Evolutionary conservation across 176 grass and related monocot species (phyloP).

Genomic region (Carex scoparia): DNA sequence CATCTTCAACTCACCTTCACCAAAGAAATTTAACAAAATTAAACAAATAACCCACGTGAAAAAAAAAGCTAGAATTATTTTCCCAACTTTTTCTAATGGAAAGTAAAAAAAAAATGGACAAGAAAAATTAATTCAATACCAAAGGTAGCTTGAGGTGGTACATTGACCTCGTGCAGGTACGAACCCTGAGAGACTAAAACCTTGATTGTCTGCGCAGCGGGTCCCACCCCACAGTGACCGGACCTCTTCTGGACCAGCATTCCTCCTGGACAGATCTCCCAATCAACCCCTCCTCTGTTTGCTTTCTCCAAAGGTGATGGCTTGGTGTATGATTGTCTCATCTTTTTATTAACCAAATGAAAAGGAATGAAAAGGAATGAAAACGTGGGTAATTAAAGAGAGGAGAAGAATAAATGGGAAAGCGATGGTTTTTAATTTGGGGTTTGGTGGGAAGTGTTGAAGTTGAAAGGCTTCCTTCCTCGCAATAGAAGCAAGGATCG

Average conservation of each 20-base stretch:
- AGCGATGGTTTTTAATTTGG: neutral
- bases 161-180: constrained; percentile 49
- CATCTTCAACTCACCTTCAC: constrained; percentile 83
- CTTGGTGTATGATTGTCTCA: neutral
- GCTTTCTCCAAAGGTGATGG: constrained; percentile 11
- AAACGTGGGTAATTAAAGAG: constrained; percentile 12
- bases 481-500: constrained; percentile 24
- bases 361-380: constrained; percentile 2
- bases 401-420: neutral
- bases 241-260: constrained; percentile 89
- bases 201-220: constrained; percentile 41
- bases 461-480: constrained; percentile 37
- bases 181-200: constrained; percentile 69
- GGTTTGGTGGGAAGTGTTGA: neutral
- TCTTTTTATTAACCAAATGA: neutral
- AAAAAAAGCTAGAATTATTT: neutral
- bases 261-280: constrained; percentile 85
- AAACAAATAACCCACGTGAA: neutral
- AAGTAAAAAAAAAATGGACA: neutral
- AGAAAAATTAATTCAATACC: constrained; percentile 29
- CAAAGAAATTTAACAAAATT: constrained; percentile 5
- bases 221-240: constrained; percentile 27
- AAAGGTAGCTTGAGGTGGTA: constrained; percentile 73
- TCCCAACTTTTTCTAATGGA: neutral
- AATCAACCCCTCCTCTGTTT: constrained; percentile 39